Percentiles rank a stretch among this genome's conserved stretches.
Conservation (phyloP, 371 early-diverging fungal genomes). For the Vairimorpha apis region DNA sequence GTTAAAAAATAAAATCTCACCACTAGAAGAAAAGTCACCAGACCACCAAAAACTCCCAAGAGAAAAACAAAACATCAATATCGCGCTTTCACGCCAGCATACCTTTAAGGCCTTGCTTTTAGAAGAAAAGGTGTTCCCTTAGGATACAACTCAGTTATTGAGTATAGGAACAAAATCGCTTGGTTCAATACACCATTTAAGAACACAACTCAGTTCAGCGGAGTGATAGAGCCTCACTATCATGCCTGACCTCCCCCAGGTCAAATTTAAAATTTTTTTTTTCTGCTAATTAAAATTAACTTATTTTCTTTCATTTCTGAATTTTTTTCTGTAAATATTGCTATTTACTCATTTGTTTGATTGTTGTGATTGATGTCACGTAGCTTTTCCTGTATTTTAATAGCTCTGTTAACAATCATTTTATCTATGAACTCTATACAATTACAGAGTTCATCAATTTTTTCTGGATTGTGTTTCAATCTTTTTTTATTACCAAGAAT, state of each 20-base stretch:
- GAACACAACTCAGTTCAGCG: not conserved
- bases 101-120: not conserved
- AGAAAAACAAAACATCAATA: not conserved
- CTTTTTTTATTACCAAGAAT: not conserved
- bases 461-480: not conserved
- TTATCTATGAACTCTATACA: not conserved
- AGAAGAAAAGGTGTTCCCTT: not conserved
- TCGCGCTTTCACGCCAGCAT: too few species aligned
- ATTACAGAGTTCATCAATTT: not conserved
- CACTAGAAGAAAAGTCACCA: not conserved
- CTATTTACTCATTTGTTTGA: not conserved
- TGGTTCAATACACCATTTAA: not conserved
- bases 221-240: not conserved
- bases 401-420: not conserved
- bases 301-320: conserved; percentile 1
- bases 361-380: not conserved
- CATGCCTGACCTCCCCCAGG: not conserved
- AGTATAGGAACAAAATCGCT: not conserved
- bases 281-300: not conserved
- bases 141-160: not conserved
- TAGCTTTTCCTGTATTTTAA: not conserved
- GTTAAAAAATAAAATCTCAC: too few species aligned
- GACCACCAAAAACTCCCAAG: not conserved
- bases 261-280: too few species aligned
- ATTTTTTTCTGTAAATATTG: not conserved